phyloP scores from a whole-genome alignment of 2,329 filamentous ascomycete genomes.

The Diaporthe sp. region DNA sequence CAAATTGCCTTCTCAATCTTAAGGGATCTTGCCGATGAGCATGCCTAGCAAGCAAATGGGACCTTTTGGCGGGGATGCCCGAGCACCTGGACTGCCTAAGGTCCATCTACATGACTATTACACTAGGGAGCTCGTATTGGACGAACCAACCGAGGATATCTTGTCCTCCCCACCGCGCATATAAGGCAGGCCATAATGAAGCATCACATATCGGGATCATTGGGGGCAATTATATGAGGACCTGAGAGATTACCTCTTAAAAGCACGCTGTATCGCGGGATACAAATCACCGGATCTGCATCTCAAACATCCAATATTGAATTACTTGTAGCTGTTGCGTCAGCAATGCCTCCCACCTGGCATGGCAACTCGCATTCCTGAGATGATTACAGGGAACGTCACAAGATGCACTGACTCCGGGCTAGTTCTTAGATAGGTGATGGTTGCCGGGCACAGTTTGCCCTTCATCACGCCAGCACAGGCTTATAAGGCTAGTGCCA shows the following conservation, averaged over 20 bases:
- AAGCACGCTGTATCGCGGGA: too few species aligned
- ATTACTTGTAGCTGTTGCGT: too few species aligned
- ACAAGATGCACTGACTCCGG: neutral
- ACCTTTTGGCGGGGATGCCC: fast-evolving
- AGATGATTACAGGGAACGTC: neutral
- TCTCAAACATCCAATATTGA: too few species aligned
- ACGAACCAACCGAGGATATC: neutral
- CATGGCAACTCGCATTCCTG: neutral
- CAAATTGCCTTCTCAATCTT: fast-evolving
- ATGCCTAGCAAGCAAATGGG: neutral
- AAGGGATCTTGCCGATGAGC: too few species aligned
- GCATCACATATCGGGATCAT: neutral
- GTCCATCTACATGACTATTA: too few species aligned
- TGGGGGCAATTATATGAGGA: fast-evolving
- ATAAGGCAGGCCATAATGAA: fast-evolving
- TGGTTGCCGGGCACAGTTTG: too few species aligned
- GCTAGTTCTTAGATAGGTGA: neutral
- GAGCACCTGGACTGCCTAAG: neutral
- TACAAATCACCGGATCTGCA: too few species aligned
- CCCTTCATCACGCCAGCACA: neutral
- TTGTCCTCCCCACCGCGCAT: neutral
- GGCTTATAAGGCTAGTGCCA: neutral
- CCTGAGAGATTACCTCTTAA: fast-evolving
- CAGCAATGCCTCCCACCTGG: neutral
- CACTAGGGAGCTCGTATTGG: neutral